Percentiles rank a stretch among this genome's conserved stretches.
These are phyloP conservation scores for Bertia moriformis DNA, from an alignment of 2,329 filamentous ascomycete species.

Conservation along the genomic window DNA sequence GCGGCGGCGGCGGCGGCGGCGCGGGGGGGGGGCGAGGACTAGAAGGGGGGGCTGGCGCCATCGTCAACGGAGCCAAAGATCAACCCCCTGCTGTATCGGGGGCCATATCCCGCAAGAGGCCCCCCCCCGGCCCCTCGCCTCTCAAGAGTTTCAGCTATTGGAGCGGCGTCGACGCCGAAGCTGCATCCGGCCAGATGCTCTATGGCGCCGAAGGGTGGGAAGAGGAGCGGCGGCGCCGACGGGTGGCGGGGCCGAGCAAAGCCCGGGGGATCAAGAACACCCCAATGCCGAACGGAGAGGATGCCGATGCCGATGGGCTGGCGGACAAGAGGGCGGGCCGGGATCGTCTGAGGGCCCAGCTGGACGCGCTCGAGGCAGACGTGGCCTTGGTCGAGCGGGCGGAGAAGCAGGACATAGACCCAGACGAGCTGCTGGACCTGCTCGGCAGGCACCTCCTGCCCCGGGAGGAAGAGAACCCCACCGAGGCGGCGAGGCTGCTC, in stretches of 20 bases:
- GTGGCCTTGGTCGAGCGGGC: constrained; percentile 40
- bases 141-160: constrained; percentile 13
- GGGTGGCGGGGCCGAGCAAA: constrained; percentile 23
- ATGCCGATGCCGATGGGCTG: constrained; percentile 12
- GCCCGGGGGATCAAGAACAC: constrained; percentile 17
- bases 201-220: constrained; percentile 1
- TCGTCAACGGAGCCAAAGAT: constrained; percentile 8
- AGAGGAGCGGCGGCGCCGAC: constrained; percentile 15
- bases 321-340: constrained; percentile 34
- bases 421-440: constrained; percentile 19
- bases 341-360: constrained; percentile 36
- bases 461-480: constrained; percentile 7
- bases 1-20: constrained; percentile 23
- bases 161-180: constrained; percentile 6
- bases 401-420: constrained; percentile 33
- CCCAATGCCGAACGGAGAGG: not conserved
- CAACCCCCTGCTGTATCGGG: constrained; percentile 12
- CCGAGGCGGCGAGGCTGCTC: constrained; percentile 12
- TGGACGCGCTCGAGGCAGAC: constrained; percentile 41
- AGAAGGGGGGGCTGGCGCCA: constrained; percentile 13
- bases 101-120: not conserved
- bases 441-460: constrained; percentile 25
- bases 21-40: constrained; percentile 17
- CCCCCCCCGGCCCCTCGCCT: constrained; percentile 7
- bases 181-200: not conserved